Percentiles rank a stretch among this genome's conserved stretches.
Evolutionary conservation across 2,329 filamentous ascomycete species (phyloP).

Genomic region (Thelonectria blattea): DNA sequence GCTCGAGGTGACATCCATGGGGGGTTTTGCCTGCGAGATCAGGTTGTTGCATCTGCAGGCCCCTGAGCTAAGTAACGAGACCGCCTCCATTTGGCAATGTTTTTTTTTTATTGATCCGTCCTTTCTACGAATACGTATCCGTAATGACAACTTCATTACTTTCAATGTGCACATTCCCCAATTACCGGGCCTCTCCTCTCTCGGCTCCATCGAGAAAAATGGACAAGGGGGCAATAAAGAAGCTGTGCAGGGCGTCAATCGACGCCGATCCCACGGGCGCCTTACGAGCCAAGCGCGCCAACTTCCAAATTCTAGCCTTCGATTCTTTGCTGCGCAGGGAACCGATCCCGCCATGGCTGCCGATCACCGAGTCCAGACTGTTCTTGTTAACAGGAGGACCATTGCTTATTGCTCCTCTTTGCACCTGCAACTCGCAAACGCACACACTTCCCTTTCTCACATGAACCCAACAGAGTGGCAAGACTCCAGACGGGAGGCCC

Average conservation of each 20-base stretch:
- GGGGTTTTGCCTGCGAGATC: constrained; percentile 8
- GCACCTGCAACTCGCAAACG: not conserved
- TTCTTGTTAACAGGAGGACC: not conserved
- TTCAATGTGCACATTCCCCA: not conserved
- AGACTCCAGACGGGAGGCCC: no score
- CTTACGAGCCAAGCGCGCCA: constrained; percentile 10
- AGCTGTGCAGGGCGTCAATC: not conserved
- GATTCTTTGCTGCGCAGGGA: not conserved
- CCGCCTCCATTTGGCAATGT: not conserved
- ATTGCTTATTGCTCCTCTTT: constrained; percentile 6
- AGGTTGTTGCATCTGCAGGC: constrained; percentile 12
- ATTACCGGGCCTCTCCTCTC: constrained; percentile 1
- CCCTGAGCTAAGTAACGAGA: constrained; percentile 15
- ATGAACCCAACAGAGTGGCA: not conserved
- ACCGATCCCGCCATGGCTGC: constrained; percentile 11
- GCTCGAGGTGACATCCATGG: not conserved
- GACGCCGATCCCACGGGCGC: not conserved
- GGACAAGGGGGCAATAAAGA: no score
- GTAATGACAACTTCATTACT: not conserved
- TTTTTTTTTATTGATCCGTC: not conserved
- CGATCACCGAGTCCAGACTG: constrained; percentile 14
- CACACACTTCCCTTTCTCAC: not conserved
- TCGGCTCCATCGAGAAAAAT: no score
- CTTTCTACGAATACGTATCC: no score
- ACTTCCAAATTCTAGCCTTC: constrained; percentile 7